Evolutionary conservation across 106 monocot species (phyloP), one percentile per base, ranked within the genome.

Genomic region (Hemerocallis citrina): DNA sequence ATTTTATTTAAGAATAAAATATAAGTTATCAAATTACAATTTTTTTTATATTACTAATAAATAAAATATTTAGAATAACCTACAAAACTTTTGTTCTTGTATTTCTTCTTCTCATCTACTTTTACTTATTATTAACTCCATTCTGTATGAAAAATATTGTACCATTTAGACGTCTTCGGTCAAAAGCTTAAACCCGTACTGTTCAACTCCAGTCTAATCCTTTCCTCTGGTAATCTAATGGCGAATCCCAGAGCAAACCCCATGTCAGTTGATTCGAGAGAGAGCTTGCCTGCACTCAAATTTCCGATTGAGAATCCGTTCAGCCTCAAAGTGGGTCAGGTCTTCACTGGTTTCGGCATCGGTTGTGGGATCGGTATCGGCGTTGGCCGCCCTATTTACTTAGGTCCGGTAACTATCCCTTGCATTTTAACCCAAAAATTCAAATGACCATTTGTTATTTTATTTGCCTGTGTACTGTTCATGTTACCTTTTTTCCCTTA

Each of bases 331-430:
- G 65, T 89, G 31, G 78, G 69, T 10, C 86, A 89, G 68, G 81
- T 95, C 38, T 95, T 95, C 59, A 89, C 89, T 25, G 92, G 92
- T 30, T 56, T 86, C 24, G 92, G 86, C 55, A 74, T 94, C 52
- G 89, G 89, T 34, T 94, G 94, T 39, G 94, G 94, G 50, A 62
- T 95, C 56, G 94, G 94, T 29, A 72, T 95, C 61, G 94, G 94
- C 54, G 68, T 86, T 36, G 94, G 94, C 0, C 71, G 68, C 2
- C 94, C 94, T 50, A 79, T 95, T 30, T 75, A 89, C 57, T 59
- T 83, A 21, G 94, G 94, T 80, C n/a, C n/a, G n/a, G n/a, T n/a
- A n/a, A n/a, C n/a, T n/a, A 72, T 21, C 36, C 17, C 47, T 41
- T 37, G 0, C 16, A 10, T 20, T 38, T 4, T 34, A 24, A 6